Conservation (phyloP, 768 basidiomycete species). For the Agrocybe chaxingu region DNA sequence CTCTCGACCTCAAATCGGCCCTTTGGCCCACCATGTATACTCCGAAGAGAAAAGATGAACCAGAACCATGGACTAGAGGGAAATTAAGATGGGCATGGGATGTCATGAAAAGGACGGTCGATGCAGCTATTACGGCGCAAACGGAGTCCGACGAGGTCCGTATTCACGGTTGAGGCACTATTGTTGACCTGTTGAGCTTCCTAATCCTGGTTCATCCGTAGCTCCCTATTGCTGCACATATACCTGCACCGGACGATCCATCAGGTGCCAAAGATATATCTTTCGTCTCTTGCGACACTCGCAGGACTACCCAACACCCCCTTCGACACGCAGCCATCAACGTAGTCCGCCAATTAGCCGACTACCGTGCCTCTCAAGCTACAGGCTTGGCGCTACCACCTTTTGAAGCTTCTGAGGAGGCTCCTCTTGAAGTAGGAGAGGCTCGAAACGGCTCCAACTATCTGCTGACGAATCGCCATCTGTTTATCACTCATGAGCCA, state of each 20-base stretch:
- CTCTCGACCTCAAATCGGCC: conserved; percentile 61
- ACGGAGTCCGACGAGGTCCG: conserved; percentile 55
- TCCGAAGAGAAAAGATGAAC: conserved; percentile 65
- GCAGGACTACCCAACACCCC: conserved; percentile 65
- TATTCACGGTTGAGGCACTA: not conserved
- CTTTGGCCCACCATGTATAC: conserved; percentile 88
- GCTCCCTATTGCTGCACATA: conserved; percentile 75
- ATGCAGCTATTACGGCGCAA: conserved; percentile 45
- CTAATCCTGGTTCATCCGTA: conserved; percentile 23
- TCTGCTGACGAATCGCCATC: conserved; percentile 76
- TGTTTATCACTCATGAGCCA: conserved; percentile 95
- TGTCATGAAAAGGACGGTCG: conserved; percentile 54
- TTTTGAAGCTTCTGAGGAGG: not conserved
- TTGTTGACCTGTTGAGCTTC: conserved; percentile 1
- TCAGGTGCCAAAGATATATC: conserved; percentile 21
- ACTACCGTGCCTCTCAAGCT: conserved; percentile 36
- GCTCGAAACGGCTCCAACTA: conserved; percentile 73
- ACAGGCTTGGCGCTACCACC: not conserved
- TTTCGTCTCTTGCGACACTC: conserved; percentile 68
- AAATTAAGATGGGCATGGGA: conserved; percentile 73
- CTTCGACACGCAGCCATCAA: conserved; percentile 86
- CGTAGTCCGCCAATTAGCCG: conserved; percentile 64
- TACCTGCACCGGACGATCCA: conserved; percentile 50
- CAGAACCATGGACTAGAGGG: conserved; percentile 62
- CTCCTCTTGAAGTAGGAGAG: conserved; percentile 15